These are phyloP conservation scores for Pichia deserticola DNA, from an alignment of 805 yeast species.

Conservation along the genomic window DNA sequence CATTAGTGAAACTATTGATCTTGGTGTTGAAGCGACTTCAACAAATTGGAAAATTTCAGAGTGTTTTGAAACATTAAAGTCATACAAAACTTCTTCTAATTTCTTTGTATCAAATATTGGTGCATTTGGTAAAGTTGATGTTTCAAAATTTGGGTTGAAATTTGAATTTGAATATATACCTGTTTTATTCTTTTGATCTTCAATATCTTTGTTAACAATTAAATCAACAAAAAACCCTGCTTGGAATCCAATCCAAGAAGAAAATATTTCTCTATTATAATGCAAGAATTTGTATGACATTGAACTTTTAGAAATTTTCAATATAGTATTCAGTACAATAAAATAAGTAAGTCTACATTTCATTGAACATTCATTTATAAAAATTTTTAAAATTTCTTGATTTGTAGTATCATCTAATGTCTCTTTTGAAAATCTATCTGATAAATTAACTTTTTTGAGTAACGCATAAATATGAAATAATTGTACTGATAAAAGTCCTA, in stretches of 20 bases:
- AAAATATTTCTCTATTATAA: conserved; percentile 6
- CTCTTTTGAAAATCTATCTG: not conserved
- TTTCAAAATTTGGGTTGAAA: not conserved
- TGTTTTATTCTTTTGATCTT: not conserved
- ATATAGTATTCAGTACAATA: not conserved
- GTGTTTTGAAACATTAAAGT: not conserved
- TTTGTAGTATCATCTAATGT: not conserved
- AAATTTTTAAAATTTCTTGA: not conserved
- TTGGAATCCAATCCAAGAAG: conserved; percentile 4
- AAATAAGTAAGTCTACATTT: conserved; percentile 2
- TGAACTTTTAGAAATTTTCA: not conserved
- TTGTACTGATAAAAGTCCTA: not conserved
- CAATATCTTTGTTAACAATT: not conserved
- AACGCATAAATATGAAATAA: not conserved
- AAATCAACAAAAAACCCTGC: conserved; percentile 1
- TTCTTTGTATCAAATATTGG: not conserved
- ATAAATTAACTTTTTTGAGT: not conserved
- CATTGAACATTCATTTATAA: not conserved
- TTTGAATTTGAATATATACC: not conserved
- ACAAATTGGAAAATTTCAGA: not conserved
- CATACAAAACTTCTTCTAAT: conserved; percentile 1
- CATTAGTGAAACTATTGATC: not conserved
- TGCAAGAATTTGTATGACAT: conserved; percentile 1
- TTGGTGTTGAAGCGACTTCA: not conserved
- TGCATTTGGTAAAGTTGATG: not conserved